Evolutionary conservation across 2,329 filamentous ascomycete genomes (phyloP).

Genomic region (Corinectria fuckeliana): DNA sequence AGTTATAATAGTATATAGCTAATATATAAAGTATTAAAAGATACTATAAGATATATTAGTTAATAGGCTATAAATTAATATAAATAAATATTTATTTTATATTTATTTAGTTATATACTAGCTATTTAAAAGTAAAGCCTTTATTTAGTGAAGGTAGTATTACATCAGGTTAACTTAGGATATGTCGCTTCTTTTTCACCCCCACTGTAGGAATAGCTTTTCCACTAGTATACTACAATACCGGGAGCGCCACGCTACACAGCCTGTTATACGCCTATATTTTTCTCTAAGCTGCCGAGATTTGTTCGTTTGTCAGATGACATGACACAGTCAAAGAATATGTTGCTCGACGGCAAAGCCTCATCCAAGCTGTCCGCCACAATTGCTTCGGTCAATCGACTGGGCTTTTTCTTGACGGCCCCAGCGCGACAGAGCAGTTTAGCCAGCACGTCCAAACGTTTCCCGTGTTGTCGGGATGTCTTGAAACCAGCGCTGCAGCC

Average conservation of each 20-base stretch:
- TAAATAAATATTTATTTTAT: no score
- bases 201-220: constrained; percentile 10
- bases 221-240: constrained; percentile 3
- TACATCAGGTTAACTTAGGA: no score
- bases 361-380: neutral
- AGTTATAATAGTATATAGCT: no score
- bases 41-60: no score
- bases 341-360: neutral
- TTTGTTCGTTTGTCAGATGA: constrained; percentile 5
- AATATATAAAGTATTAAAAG: no score
- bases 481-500: neutral
- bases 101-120: no score
- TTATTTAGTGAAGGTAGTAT: no score
- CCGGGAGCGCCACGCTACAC: constrained; percentile 8
- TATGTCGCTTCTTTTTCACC: no score
- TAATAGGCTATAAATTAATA: no score
- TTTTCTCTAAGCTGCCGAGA: constrained; percentile 5
- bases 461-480: neutral
- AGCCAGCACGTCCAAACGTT: constrained; percentile 18
- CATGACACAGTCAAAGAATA: constrained; percentile 10
- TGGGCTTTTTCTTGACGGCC: constrained; percentile 7
- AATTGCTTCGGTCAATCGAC: constrained; percentile 6
- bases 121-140: no score
- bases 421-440: neutral
- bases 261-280: constrained; percentile 16